Conservation (phyloP, 1,284 basidiomycete species). For the Pseudozyma tsukubaensis region DNA sequence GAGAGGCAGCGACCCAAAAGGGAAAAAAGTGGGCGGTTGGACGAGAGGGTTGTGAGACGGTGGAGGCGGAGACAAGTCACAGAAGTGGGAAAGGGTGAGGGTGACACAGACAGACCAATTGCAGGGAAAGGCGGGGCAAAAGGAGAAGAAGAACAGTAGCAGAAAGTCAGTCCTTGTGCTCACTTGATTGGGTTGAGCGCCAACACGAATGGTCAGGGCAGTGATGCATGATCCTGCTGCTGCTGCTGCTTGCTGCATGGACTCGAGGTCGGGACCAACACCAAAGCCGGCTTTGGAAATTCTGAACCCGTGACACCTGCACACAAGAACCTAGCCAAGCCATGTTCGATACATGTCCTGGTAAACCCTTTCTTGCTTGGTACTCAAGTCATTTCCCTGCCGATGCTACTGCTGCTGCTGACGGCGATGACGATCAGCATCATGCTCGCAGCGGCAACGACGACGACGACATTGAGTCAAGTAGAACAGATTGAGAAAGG, state of each 20-base stretch:
- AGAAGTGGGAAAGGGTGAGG: neutral
- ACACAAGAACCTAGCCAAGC: neutral
- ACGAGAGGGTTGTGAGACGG: conserved; percentile 7
- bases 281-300: neutral
- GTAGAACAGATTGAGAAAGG: neutral
- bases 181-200: neutral
- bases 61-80: conserved; percentile 12
- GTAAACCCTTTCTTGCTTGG: no score
- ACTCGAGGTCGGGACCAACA: neutral
- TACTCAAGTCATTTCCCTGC: neutral
- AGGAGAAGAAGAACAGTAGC: neutral
- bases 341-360: neutral
- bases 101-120: conserved; percentile 8
- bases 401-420: neutral
- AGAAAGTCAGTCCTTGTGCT: conserved; percentile 7
- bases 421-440: neutral
- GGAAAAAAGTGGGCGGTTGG: conserved; percentile 5
- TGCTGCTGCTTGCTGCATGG: no score
- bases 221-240: no score
- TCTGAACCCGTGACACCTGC: neutral
- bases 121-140: conserved; percentile 8
- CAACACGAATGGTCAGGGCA: neutral
- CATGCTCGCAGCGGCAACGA: neutral
- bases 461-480: conserved; percentile 2
- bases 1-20: neutral